A percentile compares a stretch with the other conserved stretches of the same genome.
These are phyloP conservation scores for Podospora pseudoanserina DNA, from an alignment of 495 filamentous ascomycete species.

Conservation along the genomic window DNA sequence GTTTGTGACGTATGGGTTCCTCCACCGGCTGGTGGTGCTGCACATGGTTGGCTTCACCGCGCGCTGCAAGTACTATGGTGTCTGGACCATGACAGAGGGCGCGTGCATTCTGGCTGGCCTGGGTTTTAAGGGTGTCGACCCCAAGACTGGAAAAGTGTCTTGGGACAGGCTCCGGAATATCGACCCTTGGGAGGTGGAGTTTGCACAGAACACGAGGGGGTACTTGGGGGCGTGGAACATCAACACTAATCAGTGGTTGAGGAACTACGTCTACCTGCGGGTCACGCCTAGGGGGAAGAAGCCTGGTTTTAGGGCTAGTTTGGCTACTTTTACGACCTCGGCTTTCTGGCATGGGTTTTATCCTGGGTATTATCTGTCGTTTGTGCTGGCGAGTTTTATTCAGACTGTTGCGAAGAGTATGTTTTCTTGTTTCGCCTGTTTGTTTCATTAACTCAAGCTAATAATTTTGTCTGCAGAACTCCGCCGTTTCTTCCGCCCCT, in stretches of 20 bases:
- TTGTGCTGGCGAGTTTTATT: slow-evolving; percentile 81
- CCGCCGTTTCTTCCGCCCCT: slow-evolving; percentile 85
- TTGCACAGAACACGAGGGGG: slow-evolving; percentile 82
- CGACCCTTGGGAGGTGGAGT: slow-evolving; percentile 74
- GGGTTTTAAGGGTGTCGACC: slow-evolving; percentile 90
- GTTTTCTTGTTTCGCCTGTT: slow-evolving; percentile 22
- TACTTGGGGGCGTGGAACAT: slow-evolving; percentile 95
- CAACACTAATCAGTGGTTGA: slow-evolving; percentile 96
- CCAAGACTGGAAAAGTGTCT: slow-evolving; percentile 71
- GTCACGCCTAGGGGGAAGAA: slow-evolving; percentile 96
- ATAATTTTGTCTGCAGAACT: slow-evolving; percentile 55
- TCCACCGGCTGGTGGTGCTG: slow-evolving; percentile 67
- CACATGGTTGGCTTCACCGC: slow-evolving; percentile 78
- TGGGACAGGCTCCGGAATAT: slow-evolving; percentile 92
- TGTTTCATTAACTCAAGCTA: neutral
- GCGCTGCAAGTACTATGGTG: slow-evolving; percentile 91
- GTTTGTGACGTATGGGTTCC: slow-evolving; percentile 64
- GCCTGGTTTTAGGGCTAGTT: slow-evolving; percentile 88
- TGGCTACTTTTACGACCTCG: slow-evolving; percentile 90
- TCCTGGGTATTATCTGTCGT: slow-evolving; percentile 91
- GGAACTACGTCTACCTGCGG: slow-evolving; percentile 92
- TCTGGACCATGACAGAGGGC: slow-evolving; percentile 90
- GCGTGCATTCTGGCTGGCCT: slow-evolving; percentile 91
- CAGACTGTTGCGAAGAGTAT: slow-evolving; percentile 93
- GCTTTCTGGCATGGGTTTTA: slow-evolving; percentile 99